A percentile compares a stretch with the other conserved stretches of the same genome.
These are phyloP conservation scores for Blastomyces percursus DNA, from an alignment of 2,329 filamentous ascomycete species.

Conservation along the genomic window DNA sequence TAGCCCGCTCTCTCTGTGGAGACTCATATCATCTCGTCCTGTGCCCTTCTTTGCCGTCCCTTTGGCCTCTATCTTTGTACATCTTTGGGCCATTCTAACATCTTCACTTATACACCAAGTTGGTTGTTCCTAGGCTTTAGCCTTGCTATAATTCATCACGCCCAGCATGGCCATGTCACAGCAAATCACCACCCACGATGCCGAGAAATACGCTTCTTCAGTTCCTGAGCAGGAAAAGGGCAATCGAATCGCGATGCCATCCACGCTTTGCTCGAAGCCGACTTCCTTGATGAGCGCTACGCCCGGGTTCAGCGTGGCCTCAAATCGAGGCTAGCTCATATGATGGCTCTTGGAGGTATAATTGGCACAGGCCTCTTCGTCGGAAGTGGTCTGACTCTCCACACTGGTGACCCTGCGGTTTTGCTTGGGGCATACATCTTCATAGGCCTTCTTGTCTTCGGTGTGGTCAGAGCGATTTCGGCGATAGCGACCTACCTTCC, in stretches of 20 bases:
- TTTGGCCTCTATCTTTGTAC: neutral
- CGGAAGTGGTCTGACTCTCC: conserved; percentile 42
- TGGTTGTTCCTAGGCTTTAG: neutral
- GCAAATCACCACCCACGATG: neutral
- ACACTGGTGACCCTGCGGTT: conserved; percentile 44
- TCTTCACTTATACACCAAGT: neutral
- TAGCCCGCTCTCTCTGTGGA: too few species aligned
- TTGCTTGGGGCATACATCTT: conserved; percentile 43
- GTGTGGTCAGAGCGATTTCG: conserved; percentile 38
- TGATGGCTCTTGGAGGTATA: conserved; percentile 28
- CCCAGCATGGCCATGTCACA: neutral
- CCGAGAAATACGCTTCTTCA: neutral
- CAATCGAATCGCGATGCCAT: conserved; percentile 18
- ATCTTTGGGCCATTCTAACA: neutral
- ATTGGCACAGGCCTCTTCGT: conserved; percentile 45
- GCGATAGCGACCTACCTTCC: conserved; percentile 36
- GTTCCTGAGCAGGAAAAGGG: conserved; percentile 3
- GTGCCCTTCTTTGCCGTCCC: neutral
- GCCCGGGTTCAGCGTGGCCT: conserved; percentile 31
- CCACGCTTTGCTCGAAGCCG: conserved; percentile 29
- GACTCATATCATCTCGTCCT: neutral
- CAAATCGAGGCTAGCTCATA: conserved; percentile 34
- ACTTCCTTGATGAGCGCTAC: conserved; percentile 33
- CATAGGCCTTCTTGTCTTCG: conserved; percentile 38
- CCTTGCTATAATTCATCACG: neutral